Evolutionary conservation across 495 filamentous ascomycete genomes (phyloP), one percentile per base, ranked within the genome.

Genomic region (Neurospora sp.): DNA sequence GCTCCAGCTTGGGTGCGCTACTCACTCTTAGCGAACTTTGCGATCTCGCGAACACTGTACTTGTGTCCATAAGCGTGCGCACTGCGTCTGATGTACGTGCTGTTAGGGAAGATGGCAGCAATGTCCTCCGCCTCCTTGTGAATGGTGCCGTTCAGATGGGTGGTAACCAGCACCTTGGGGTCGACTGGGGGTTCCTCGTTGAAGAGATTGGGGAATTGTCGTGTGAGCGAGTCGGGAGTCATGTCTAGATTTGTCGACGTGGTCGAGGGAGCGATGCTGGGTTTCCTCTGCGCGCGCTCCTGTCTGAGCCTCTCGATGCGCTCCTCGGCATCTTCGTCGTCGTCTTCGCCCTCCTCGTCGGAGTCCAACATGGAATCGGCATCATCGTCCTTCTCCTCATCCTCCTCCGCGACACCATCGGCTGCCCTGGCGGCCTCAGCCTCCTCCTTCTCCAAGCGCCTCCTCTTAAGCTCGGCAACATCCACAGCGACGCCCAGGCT

Each of bases 81-180:
- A 27, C 90, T 91, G 44, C 96, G 92, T 4, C 88, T 91, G 77
- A 98, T 92, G 82, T 98, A 99, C 61, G 87, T 90, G 75, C 79
- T 80, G 82, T 97, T 93, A 3, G 96, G 95, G 81, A 99, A 94
- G 70, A 98, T 81, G 14, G 84, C 85, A 68, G 91, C 92, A 66
- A 99, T 87, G 42, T 92, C 83, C 73, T 92, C 81, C 68, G 92
- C 92, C 87, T 97, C 89, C 72, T 91, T 78, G 83, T 98, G 94
- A 35, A 97, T 86, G 18, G 90, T 94, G 9, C 91, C 93, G 81
- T 97, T 91, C 71, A 97, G 81, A 14, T 87, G 90, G 38, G 95
- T 98, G 10, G 96, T 99, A 78, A 99, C 89, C 20, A 98, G 89
- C 74, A 97, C 89, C 81, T 94, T 96, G 74, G 69, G 96, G 90